Base-by-base conservation (phyloP, 1,139 yeast species). In the Yamadazyma songkhlaensis region DNA sequence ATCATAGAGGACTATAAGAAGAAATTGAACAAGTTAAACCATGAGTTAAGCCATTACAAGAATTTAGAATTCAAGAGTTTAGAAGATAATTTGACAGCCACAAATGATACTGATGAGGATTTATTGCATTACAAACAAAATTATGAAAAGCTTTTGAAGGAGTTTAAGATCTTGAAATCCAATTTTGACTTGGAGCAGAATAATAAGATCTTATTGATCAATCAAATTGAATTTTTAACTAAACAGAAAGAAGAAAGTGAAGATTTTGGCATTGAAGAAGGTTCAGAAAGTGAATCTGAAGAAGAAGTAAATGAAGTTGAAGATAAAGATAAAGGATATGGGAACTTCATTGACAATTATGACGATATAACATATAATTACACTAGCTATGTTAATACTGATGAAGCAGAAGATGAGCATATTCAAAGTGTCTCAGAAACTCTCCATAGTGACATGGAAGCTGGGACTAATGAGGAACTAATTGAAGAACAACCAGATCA, bases 181-280 rank as follows among this genome's bases (percentile, higher is more conserved):
- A 67, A 65, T 50, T 73, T 48, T 48, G 75, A 61, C 54, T 57
- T 77, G 25, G 77, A 74, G 50, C 66, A 67, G 43, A 77, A 72
- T 44, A 72, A 76, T 39, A 77, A 76, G 45, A 56, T 74, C 43
- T 63, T 73, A 30, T 67, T 77, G 37, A 74, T 77, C 41, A 81
- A 76, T 47, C 81, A 77, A 55, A 62, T 77, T 31, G 83, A 77
- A 49, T 60, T 59, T 48, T 59, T 76, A 44, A 63, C 74, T 30
- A 64, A 62, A 39, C 69, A 72, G 45, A 67, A 64, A 42, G 61
- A 60, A 27, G 58, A 61, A 8, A 25, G 17, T 8, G 24, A 29
- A 15, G 24, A 15, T 15, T 26, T 32, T 20, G 32, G 39, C 29
- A 41, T 46, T 27, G 37, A 43, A 14, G 39, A 47, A 17, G 39